A percentile compares a stretch with the other conserved stretches of the same genome.
Conservation (phyloP, 768 basidiomycete species). For the Phaeotremella skinneri region DNA sequence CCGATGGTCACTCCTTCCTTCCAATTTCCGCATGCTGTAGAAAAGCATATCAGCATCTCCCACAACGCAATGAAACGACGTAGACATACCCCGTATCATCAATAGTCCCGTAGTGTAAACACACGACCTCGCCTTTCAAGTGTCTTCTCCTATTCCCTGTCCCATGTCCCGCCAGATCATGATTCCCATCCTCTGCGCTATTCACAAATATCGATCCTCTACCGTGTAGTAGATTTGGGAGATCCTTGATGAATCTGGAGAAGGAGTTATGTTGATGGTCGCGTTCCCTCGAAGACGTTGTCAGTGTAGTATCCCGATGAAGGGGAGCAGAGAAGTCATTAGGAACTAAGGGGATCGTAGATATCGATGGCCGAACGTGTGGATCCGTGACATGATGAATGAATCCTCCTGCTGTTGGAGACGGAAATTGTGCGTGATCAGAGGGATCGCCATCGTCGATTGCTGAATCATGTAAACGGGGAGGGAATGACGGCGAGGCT, state of each 20-base stretch:
- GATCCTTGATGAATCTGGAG: conserved; percentile 31
- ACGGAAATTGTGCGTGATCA: not conserved
- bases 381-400: too few species aligned
- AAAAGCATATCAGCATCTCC: conserved; percentile 7
- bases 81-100: conserved; percentile 46
- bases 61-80: not conserved
- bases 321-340: too few species aligned
- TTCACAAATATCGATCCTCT: not conserved
- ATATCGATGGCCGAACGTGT: not conserved
- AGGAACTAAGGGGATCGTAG: not conserved
- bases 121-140: conserved; percentile 47
- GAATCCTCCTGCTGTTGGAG: not conserved
- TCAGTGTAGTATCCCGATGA: too few species aligned
- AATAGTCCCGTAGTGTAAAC: conserved; percentile 50
- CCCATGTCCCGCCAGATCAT: conserved; percentile 7
- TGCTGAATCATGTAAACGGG: not conserved
- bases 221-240: conserved; percentile 39
- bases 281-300: too few species aligned
- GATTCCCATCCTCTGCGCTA: conserved; percentile 3
- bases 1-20: conserved; percentile 51
- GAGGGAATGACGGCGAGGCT: conserved; percentile 8
- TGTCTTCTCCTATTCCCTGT: conserved; percentile 14
- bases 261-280: conserved; percentile 28
- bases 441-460: not conserved
- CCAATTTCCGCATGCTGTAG: conserved; percentile 44